Evolutionary conservation across 1,284 basidiomycete genomes (phyloP).

Genomic region (Naganishia albida): DNA sequence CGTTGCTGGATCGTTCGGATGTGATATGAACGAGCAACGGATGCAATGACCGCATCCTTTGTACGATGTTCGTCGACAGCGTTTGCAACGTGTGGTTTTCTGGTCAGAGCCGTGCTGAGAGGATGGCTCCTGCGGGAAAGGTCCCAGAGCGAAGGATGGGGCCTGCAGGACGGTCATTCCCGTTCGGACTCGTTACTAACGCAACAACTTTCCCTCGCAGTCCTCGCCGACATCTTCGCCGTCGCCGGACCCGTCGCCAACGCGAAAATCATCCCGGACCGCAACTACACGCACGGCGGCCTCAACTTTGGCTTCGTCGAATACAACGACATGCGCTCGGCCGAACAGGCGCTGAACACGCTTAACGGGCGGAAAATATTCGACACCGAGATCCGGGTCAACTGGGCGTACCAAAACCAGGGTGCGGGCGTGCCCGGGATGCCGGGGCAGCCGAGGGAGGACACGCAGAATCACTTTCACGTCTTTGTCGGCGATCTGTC

Average conservation of each 20-base stretch:
- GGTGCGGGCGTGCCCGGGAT: constrained; percentile 1
- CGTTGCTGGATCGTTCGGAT: too few relatives aligned
- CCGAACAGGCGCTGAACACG: constrained; percentile 93
- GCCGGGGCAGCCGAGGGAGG: constrained; percentile 59
- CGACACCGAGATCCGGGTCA: constrained; percentile 94
- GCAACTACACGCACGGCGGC: constrained; percentile 94
- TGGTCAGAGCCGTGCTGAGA: too few relatives aligned
- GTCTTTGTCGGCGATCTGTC: constrained; percentile 98
- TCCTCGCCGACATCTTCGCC: constrained; percentile 94
- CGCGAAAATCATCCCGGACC: constrained; percentile 98
- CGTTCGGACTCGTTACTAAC: too few relatives aligned
- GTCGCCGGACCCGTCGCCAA: constrained; percentile 92
- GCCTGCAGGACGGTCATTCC: too few relatives aligned
- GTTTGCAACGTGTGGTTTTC: too few relatives aligned
- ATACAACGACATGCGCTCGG: constrained; percentile 94
- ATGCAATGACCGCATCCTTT: too few relatives aligned
- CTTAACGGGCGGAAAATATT: constrained; percentile 98
- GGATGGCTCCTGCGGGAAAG: too few relatives aligned
- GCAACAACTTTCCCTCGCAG: too few relatives aligned
- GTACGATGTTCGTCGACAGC: too few relatives aligned
- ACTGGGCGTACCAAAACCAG: constrained; percentile 96
- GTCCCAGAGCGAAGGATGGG: too few relatives aligned
- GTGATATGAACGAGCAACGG: too few relatives aligned
- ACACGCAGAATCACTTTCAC: constrained; percentile 92
- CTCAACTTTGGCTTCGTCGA: constrained; percentile 99